Evolutionary conservation across 257 asterid genomes (phyloP), one percentile per base, ranked within the genome.

Genomic region (Scutellaria barbata): DNA sequence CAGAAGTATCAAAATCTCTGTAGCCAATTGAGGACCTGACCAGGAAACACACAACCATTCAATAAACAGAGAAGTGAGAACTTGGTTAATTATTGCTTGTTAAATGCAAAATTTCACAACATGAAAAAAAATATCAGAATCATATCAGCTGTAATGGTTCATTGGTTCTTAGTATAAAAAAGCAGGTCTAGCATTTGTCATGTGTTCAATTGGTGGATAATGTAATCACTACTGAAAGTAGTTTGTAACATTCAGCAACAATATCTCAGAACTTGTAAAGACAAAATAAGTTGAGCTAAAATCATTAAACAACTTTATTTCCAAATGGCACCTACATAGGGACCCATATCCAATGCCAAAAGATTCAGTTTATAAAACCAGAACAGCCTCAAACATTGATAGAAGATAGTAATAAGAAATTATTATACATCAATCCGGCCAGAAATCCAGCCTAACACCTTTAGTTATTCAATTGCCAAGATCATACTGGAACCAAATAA

Each of bases 21-120:
- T 79, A 75, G 72, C 66, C 47, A 66, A 75, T 14, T 9, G 72
- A 46, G 74, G 77, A 75, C 77, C 80, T 74, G 63, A 25, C 22
- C 39, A 39, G 40, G 66, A 20, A 55, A 66, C 54, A 48, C 66
- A 8, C 62, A 48, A 37, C 46, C 35, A 59, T 57, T 65, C 51
- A 75, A 53, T 45, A 43, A 65, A 42, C 45, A 50, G 52, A 30
- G 47, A 48, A 37, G 33, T 13, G 60, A 18, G 68, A 70, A 54
- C 6, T 35, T 63, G 37, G 53, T 42, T 17, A 40, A 4, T 10
- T 10, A 25, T 33, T 18, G 41, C 37, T 55, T 22, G 14, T 45
- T 39, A 59, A 45, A 42, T 42, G 61, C 35, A 1, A 45, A 10
- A 22, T 42, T 30, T 14, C 68, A 33, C 41, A 5, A 63, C 30